Base-by-base conservation (phyloP, 208 protist species). In the Pavlovales sp. region DNA sequence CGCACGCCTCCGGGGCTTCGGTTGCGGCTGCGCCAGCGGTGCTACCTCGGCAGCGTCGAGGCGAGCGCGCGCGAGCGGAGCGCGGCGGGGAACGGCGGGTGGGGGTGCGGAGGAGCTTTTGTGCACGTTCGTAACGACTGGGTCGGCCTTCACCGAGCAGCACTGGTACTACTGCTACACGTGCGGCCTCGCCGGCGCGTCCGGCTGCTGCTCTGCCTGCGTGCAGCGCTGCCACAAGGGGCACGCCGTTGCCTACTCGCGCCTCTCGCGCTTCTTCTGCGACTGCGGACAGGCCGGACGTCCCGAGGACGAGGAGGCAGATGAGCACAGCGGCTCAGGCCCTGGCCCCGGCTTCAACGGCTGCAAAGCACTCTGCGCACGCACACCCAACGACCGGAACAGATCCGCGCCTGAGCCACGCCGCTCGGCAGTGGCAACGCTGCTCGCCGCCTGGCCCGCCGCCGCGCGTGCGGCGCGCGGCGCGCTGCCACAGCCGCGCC, bases 101-200 rank as follows among this genome's bases (percentile, higher is more conserved):
- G 44, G 44, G 11, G 44, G 20, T 57, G 20, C 44, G 44, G 44
- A 57, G 44, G 57, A 10, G 57, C 57, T 71, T 30, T 20, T 90
- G 1, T 93, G 91, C 79, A 92, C 91, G 28, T 93, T 87, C 44
- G 76, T 90, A 18, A 32, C 26, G 14, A 93, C 91, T 0, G 91
- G 91, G 37, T 77, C 77, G 67, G 90, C 89, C 47, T 93, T 93
- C 79, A 86, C 89, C 1, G 88, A 92, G 40, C 92, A 95, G 92
- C 92, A 93, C 84, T 95, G 93, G 93, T 95, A 95, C 47, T 93
- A 92, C 75, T 95, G 94, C 88, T 95, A 94, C 82, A 94, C 94
- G 11, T 95, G 94, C 86, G 84, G 90, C 26, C 89, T 95, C 20
- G 88, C 89, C n/a, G 75, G 90, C 30, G 90, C 89, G 22, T 92